Evolutionary conservation across 192 early-diverging fungal species (phyloP).

Genomic region (Backusella macrospora): DNA sequence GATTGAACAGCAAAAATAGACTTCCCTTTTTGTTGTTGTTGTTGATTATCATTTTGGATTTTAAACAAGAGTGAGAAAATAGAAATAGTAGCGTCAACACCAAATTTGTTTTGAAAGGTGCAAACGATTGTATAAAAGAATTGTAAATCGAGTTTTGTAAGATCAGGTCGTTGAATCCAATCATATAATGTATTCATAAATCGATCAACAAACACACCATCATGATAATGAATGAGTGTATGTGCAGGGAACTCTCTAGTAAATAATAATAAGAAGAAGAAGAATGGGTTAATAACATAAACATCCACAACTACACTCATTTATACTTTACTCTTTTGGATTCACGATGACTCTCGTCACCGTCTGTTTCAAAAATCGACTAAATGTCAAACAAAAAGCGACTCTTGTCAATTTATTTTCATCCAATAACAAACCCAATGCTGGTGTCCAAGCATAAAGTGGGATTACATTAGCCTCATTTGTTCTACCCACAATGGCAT

Average conservation of each 20-base stretch:
- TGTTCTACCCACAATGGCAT: not conserved
- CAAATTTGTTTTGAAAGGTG: conserved; percentile 23
- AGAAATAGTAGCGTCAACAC: conserved; percentile 30
- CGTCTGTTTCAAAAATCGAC: not conserved
- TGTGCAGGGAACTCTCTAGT: conserved; percentile 9
- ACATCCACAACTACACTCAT: not conserved
- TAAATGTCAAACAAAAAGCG: conserved; percentile 20
- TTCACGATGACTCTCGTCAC: not conserved
- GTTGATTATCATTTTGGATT: conserved; percentile 22
- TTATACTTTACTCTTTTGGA: not conserved
- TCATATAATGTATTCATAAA: conserved; percentile 20
- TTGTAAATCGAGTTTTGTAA: conserved; percentile 8
- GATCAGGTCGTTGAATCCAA: conserved; percentile 25
- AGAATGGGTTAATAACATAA: not conserved
- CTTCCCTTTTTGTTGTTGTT: conserved; percentile 14
- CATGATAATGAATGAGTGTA: conserved; percentile 22
- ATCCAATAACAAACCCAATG: conserved; percentile 25
- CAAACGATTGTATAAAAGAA: conserved; percentile 21
- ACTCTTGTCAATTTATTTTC: conserved; percentile 28
- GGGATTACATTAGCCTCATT: conserved; percentile 2
- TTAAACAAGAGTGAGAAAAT: conserved; percentile 29
- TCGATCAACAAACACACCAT: conserved; percentile 25
- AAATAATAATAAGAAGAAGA: not conserved
- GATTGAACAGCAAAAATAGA: conserved; percentile 20
- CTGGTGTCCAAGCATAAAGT: conserved; percentile 25